Evolutionary conservation across 116 monocot genomes (phyloP).

Genomic region (Thalassia testudinum): DNA sequence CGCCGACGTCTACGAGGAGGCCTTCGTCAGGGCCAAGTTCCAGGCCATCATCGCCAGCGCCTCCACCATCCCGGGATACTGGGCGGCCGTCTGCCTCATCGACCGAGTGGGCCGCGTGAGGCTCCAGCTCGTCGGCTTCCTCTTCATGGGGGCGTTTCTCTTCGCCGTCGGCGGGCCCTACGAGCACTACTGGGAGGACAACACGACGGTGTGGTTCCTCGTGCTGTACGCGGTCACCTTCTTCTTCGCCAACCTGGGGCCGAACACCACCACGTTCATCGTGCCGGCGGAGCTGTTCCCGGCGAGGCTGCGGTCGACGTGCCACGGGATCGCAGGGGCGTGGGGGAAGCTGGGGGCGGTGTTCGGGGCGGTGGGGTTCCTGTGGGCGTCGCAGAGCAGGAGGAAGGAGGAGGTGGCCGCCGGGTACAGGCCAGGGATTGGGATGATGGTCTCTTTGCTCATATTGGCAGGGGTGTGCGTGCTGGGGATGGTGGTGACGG

Average conservation of each 20-base stretch:
- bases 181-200: background rate
- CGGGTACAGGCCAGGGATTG: no score
- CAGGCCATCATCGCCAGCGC: slow-evolving; percentile 12
- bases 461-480: background rate
- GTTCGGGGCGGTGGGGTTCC: slow-evolving; percentile 43
- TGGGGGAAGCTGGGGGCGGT: slow-evolving; percentile 54
- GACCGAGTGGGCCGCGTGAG: slow-evolving; percentile 10
- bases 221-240: slow-evolving; percentile 37
- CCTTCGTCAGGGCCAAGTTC: slow-evolving; percentile 9
- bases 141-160: slow-evolving; percentile 16
- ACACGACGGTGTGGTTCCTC: slow-evolving; percentile 29
- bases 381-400: slow-evolving; percentile 34
- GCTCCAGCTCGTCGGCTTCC: slow-evolving; percentile 15
- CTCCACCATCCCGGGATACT: slow-evolving; percentile 16
- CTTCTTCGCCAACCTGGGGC: slow-evolving; percentile 65
- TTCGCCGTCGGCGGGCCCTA: slow-evolving; percentile 7
- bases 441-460: no score
- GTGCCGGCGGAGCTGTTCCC: slow-evolving; percentile 74
- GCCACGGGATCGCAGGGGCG: slow-evolving; percentile 64
- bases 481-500: background rate
- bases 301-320: slow-evolving; percentile 52
- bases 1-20: slow-evolving; percentile 15
- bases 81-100: slow-evolving; percentile 15
- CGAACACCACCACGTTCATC: slow-evolving; percentile 55
- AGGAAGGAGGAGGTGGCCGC: slow-evolving; percentile 2